Conservation (phyloP, 176 grass and related monocot genomes). For the Poa pratensis region DNA sequence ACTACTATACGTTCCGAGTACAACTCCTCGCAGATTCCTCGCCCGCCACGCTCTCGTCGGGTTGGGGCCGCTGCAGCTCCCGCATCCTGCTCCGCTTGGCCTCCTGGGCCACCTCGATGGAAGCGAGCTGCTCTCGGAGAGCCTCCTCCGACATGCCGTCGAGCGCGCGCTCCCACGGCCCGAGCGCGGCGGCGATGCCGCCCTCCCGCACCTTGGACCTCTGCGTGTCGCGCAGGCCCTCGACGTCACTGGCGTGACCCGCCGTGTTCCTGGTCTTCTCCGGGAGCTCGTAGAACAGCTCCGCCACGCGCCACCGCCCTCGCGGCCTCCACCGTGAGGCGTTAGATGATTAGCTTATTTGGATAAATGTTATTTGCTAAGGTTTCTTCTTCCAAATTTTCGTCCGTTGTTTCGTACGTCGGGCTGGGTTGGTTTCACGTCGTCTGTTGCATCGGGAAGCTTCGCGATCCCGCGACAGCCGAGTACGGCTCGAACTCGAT, state of each 20-base stretch:
- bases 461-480: no score
- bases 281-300: conserved; percentile 1
- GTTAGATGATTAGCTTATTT: no score
- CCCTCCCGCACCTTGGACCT: not conserved
- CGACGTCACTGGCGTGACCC: not conserved
- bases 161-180: conserved; percentile 4
- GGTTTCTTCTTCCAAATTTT: no score
- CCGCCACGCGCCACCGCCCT: not conserved
- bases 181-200: not conserved
- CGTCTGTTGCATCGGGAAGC: no score
- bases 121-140: conserved; percentile 36
- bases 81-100: not conserved
- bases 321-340: not conserved
- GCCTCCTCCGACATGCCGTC: not conserved
- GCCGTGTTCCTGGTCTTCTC: not conserved
- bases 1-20: no score
- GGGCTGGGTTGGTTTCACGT: no score
- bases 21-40: no score
- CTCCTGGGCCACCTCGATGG: not conserved
- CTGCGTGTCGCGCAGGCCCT: not conserved
- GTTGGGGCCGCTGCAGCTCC: no score
- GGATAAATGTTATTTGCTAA: no score
- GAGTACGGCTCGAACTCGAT: no score
- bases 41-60: no score
- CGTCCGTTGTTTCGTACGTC: no score